These are phyloP conservation scores for Kurtzmaniella natalensis DNA, from an alignment of 1,139 yeast genomes.

Conservation along the genomic window DNA sequence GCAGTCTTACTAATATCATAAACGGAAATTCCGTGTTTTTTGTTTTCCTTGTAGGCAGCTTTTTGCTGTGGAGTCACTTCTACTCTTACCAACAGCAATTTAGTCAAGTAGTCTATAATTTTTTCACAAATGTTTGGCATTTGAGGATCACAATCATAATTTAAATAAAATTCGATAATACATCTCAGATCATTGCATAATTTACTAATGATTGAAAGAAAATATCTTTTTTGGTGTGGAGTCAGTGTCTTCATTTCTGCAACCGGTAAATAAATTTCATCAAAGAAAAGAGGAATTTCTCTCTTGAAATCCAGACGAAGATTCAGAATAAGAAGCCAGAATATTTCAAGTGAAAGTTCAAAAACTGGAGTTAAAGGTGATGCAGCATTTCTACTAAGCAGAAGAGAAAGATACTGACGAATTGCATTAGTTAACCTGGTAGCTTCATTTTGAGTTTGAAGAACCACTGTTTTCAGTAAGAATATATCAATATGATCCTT, in stretches of 20 bases:
- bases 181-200: slow-evolving; percentile 87
- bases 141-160: slow-evolving; percentile 87
- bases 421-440: slow-evolving; percentile 74
- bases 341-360: slow-evolving; percentile 87
- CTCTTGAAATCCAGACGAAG: slow-evolving; percentile 83
- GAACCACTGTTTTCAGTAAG: slow-evolving; percentile 57
- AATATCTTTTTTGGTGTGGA: slow-evolving; percentile 84
- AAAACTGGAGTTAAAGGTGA: slow-evolving; percentile 89
- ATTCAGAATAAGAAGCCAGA: slow-evolving; percentile 83
- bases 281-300: slow-evolving; percentile 90
- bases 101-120: slow-evolving; percentile 72
- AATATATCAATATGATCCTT: slow-evolving; percentile 84
- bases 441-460: slow-evolving; percentile 52
- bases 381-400: slow-evolving; percentile 88
- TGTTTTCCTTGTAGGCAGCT: slow-evolving; percentile 58
- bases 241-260: slow-evolving; percentile 90
- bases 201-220: slow-evolving; percentile 72
- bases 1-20: slow-evolving; percentile 74
- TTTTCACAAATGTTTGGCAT: slow-evolving; percentile 86
- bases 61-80: slow-evolving; percentile 71
- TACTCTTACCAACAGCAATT: slow-evolving; percentile 64
- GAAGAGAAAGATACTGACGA: slow-evolving; percentile 77
- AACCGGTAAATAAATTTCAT: slow-evolving; percentile 91
- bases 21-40: slow-evolving; percentile 60
- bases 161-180: slow-evolving; percentile 85